These are phyloP conservation scores for Saccharomycopsis schoenii DNA, from an alignment of 805 yeast species.

Conservation along the genomic window DNA sequence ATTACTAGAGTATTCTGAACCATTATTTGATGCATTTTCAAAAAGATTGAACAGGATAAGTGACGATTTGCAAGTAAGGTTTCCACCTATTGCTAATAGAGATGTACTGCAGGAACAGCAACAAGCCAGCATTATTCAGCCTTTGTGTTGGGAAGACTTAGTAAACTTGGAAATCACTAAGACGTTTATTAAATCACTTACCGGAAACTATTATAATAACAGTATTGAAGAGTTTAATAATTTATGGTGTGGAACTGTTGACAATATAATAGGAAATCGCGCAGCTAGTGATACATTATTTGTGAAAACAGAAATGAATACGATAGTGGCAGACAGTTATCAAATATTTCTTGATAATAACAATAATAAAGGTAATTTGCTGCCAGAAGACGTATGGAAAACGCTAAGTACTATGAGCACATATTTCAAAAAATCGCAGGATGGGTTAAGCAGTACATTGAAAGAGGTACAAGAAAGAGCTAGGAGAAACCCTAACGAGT, in stretches of 20 bases:
- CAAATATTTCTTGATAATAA: slow-evolving; percentile 14
- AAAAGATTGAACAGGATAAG: not conserved
- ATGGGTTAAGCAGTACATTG: not conserved
- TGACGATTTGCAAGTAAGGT: not conserved
- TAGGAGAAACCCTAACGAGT: slow-evolving; percentile 11
- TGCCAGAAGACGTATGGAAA: slow-evolving; percentile 8
- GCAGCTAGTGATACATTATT: not conserved
- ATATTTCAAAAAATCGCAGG: slow-evolving; percentile 16
- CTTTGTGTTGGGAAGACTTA: slow-evolving; percentile 4
- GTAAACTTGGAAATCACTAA: slow-evolving; percentile 8
- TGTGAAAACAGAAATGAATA: slow-evolving; percentile 8
- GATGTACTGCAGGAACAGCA: not conserved
- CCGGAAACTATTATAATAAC: not conserved
- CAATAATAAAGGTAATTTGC: not conserved
- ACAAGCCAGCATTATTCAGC: not conserved
- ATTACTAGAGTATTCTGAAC: not conserved
- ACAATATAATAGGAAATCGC: not conserved
- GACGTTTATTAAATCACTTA: slow-evolving; percentile 6
- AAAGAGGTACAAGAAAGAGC: slow-evolving; percentile 6
- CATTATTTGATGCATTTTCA: not conserved
- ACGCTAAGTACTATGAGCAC: slow-evolving; percentile 3
- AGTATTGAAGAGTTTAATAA: not conserved
- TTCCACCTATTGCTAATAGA: not conserved
- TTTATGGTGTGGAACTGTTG: slow-evolving; percentile 1
- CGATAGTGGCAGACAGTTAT: slow-evolving; percentile 16